These are phyloP conservation scores for Phytophthora megakarya DNA, from an alignment of 352 stramenopile genomes.

Conservation along the genomic window DNA sequence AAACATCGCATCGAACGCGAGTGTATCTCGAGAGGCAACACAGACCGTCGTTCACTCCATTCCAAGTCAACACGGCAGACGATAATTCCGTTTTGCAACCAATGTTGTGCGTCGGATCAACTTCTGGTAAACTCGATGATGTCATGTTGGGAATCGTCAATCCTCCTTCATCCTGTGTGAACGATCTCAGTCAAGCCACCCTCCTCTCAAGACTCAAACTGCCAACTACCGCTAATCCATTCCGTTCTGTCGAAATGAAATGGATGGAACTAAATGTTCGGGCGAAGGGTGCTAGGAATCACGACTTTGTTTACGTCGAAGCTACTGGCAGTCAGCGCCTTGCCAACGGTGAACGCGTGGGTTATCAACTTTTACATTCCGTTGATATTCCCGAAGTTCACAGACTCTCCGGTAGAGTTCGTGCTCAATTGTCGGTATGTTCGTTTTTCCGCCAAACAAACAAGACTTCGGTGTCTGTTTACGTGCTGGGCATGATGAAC, in stretches of 20 bases:
- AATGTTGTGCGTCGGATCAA: slow-evolving; percentile 30
- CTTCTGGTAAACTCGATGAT: slow-evolving; percentile 34
- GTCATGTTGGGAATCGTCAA: slow-evolving; percentile 36
- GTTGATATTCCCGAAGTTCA: slow-evolving; percentile 40
- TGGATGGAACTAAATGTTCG: slow-evolving; percentile 36
- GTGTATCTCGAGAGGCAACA: slow-evolving; percentile 28
- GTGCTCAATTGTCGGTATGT: slow-evolving; percentile 41
- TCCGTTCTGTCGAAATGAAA: slow-evolving; percentile 35
- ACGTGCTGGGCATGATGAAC: slow-evolving; percentile 31
- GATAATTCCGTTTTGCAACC: slow-evolving; percentile 5
- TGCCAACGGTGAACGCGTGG: slow-evolving; percentile 35
- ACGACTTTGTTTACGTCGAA: slow-evolving; percentile 54
- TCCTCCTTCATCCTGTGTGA: slow-evolving; percentile 24
- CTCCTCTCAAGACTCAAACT: slow-evolving; percentile 42
- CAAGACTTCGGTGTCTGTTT: slow-evolving; percentile 27
- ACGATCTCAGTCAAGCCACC: slow-evolving; percentile 35
- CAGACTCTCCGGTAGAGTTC: slow-evolving; percentile 20
- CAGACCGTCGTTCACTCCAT: background rate
- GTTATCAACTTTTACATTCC: slow-evolving; percentile 60
- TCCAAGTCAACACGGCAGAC: background rate
- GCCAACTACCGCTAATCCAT: slow-evolving; percentile 43
- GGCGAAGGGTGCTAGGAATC: slow-evolving; percentile 35
- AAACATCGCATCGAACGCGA: slow-evolving; percentile 16
- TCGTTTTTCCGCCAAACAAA: slow-evolving; percentile 38
- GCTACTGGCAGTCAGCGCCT: slow-evolving; percentile 36